Percentiles rank a stretch among this genome's conserved stretches.
Evolutionary conservation across 495 filamentous ascomycete genomes (phyloP).

Genomic region (Margaritispora aquatica): DNA sequence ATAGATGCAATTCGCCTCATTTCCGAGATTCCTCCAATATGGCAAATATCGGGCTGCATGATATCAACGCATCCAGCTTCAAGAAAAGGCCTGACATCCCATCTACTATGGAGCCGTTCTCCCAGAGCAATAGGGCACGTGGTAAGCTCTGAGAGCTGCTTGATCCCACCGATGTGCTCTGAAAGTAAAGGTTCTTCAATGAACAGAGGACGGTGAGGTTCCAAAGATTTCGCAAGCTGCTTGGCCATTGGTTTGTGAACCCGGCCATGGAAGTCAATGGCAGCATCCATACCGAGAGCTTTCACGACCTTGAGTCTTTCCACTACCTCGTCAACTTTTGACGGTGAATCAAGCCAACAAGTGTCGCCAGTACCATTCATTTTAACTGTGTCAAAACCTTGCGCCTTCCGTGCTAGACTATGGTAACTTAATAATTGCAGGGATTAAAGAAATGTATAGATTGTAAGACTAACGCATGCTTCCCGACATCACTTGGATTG

Average conservation of each 20-base stretch:
- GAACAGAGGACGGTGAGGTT: conserved; percentile 67
- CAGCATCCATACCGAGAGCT: conserved; percentile 62
- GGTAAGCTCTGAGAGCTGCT: conserved; percentile 53
- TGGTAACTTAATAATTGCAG: too few relatives aligned
- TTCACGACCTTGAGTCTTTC: conserved; percentile 66
- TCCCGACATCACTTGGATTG: conserved; percentile 62
- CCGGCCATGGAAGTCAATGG: conserved; percentile 73
- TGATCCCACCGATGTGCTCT: conserved; percentile 66
- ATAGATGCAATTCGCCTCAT: conserved; percentile 64
- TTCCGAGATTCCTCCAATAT: conserved; percentile 73
- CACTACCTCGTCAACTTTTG: conserved; percentile 53
- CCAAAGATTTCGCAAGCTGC: conserved; percentile 63
- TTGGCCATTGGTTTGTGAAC: conserved; percentile 80
- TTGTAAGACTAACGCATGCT: conserved; percentile 47
- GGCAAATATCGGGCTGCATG: conserved; percentile 70
- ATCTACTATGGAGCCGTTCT: conserved; percentile 67
- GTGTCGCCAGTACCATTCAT: conserved; percentile 81
- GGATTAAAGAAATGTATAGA: conserved; percentile 1
- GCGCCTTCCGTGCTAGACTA: conserved; percentile 53
- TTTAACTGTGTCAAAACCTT: conserved; percentile 69
- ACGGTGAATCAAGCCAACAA: conserved; percentile 72
- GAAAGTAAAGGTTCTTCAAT: conserved; percentile 73
- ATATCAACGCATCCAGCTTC: conserved; percentile 65
- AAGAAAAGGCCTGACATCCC: conserved; percentile 71
- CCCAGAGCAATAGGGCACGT: conserved; percentile 68